Evolutionary conservation across 495 filamentous ascomycete genomes (phyloP), one percentile per base, ranked within the genome.

Genomic region (Hypomontagnella monticulosa): DNA sequence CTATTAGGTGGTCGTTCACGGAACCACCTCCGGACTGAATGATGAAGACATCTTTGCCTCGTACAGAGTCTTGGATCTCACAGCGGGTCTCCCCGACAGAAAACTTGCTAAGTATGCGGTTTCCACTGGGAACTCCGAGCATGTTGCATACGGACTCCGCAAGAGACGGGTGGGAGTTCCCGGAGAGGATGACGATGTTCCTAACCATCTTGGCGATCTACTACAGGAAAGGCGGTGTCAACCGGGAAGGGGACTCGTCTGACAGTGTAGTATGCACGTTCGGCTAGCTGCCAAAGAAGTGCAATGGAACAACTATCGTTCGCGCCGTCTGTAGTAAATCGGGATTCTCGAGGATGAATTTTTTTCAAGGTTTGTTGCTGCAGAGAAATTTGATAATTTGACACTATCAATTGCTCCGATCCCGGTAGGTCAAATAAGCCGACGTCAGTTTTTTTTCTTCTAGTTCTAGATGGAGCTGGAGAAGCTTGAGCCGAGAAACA

Each of bases 41-140:
- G 75, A 97, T 96, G 78, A 96, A 97, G 71, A 99, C 94, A 83
- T 98, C 95, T 76, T 99, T 99, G 57, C 89, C 96, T 67, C 95
- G 91, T 38, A 99, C 93, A 18, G 91, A 96, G 79, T 98, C 95
- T 71, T 91, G 82, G 68, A 99, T 95, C 78, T 98, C 95, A 58
- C 96, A 93, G 32, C 96, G 88, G 58, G 91, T 97, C 77, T 98
- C 96, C 43, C 95, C 95, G 51, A 94, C 92, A 12, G 90, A 88
- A 77, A 99, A 99, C 79, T 97, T 97, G 65, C 84, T 87, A 51
- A 98, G 85, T 54, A 93, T 84, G 57, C 93, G 89, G 65, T 91
- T 89, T 30, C 92, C 91, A 2, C 87, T 84, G 1, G 93, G 90
- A 55, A 99, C 87, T 57, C 93, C 93, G 41, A 99, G 88, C 61